Evolutionary conservation across 179 eudicot genomes (phyloP).

Genomic region (Sideroxylon spinosum): DNA sequence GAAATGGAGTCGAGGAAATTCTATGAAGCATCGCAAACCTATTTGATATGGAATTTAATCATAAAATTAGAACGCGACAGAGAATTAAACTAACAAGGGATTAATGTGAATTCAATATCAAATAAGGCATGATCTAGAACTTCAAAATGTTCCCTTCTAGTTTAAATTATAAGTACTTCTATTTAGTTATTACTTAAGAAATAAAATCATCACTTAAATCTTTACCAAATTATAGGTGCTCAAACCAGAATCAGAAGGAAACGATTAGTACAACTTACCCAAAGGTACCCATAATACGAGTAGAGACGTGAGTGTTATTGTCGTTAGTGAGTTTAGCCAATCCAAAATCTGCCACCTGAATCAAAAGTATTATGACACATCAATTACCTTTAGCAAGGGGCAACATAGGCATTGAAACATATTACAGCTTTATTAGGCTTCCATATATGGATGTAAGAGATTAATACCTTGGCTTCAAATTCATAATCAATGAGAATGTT

Average conservation of each 20-base stretch:
- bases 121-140: no score
- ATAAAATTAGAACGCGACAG: not conserved
- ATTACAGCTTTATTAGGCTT: not conserved
- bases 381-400: no score
- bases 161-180: no score
- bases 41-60: no score
- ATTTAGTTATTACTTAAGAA: no score
- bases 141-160: no score
- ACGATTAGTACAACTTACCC: conserved; percentile 43
- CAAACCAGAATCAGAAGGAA: no score
- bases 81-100: not conserved
- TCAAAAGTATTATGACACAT: not conserved
- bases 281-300: conserved; percentile 98
- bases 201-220: no score
- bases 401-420: no score
- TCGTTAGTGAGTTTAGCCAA: conserved; percentile 82
- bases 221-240: no score
- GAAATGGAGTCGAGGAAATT: no score
- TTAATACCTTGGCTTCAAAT: conserved; percentile 71
- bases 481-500: conserved; percentile 78
- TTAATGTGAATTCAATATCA: not conserved
- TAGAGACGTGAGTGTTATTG: conserved; percentile 78
- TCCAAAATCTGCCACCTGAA: conserved; percentile 94
- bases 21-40: not conserved
- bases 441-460: not conserved